Evolutionary conservation across 495 filamentous ascomycete species (phyloP), one percentile per base, ranked within the genome.

Genomic region (Lophiostoma macrostomum): DNA sequence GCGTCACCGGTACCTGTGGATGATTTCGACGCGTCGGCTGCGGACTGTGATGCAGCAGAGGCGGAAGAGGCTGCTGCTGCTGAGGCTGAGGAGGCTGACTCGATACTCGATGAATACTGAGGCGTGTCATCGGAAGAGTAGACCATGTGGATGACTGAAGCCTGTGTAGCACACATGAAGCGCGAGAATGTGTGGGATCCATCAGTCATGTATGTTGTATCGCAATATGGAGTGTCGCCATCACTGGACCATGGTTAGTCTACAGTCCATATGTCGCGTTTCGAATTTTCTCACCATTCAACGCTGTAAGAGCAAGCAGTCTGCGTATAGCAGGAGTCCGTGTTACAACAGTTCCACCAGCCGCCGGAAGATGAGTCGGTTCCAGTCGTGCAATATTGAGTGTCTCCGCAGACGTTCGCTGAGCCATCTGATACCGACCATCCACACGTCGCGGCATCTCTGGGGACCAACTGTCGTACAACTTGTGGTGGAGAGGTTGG

Each of bases 261-360:
- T 49, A 14, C 45, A 4, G 5, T 37, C 1, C 24, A 2, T 34
- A 6, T 6, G 16, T n/a, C 3, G 7, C 7, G 14, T 18, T 11
- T 23, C 6, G 30, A 19, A 28, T 23, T 13, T 16, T 14, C 31
- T 16, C 28, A 49, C 45, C 45, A 49, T 49, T 49, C 45, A 6
- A 37, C 32, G 32, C 14, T 14, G 12, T 49, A 19, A 14, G 18
- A 23, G 14, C 45, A 49, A 3, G n/a, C 23, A 2, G 16, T 28
- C 28, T 34, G 29, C 4, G 18, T 2, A 16, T 23, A 49, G 22
- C 45, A 49, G 4, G 45, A 49, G 29, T 38, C 45, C 10, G 45
- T 30, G 32, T 49, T 49, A 32, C 45, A 49, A 32, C 45, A 49
- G 20, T 49, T 49, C 45, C 45, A n/a, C n/a, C n/a, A 49, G 27